phyloP scores from a whole-genome alignment of 805 yeast genomes.

The Kodamaea kakaduensis region DNA sequence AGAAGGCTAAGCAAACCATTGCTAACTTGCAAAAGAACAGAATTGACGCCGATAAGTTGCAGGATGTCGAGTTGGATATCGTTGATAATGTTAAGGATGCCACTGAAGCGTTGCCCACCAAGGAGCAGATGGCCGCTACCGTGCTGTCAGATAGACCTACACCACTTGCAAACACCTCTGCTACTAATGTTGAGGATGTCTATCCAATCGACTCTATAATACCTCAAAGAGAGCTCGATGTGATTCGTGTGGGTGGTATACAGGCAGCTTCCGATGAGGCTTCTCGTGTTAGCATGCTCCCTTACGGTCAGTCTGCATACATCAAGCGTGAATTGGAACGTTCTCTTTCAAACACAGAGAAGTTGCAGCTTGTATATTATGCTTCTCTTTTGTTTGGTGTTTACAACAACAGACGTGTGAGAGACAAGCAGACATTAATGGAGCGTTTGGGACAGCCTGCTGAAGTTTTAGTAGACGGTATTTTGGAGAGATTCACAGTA shows the following conservation, averaged over 20 bases:
- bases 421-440: constrained; percentile 54
- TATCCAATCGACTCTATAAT: constrained; percentile 73
- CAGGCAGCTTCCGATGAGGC: constrained; percentile 48
- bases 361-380: constrained; percentile 70
- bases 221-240: constrained; percentile 58
- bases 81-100: constrained; percentile 71
- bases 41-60: constrained; percentile 79
- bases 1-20: constrained; percentile 90
- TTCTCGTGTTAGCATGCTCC: constrained; percentile 54
- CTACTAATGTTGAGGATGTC: constrained; percentile 78
- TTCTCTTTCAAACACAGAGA: constrained; percentile 44
- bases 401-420: constrained; percentile 65
- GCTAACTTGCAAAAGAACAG: constrained; percentile 75
- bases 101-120: constrained; percentile 71
- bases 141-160: constrained; percentile 75
- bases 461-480: constrained; percentile 64
- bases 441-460: constrained; percentile 68
- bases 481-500: constrained; percentile 69
- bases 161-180: constrained; percentile 70
- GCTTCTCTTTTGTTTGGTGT: constrained; percentile 77
- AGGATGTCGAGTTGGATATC: constrained; percentile 71
- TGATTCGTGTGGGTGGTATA: constrained; percentile 61
- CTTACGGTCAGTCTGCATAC: constrained; percentile 56
- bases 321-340: constrained; percentile 45
- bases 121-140: constrained; percentile 53